Conservation (phyloP, 202 grass and related monocot species). For the Zoysia matrella region DNA sequence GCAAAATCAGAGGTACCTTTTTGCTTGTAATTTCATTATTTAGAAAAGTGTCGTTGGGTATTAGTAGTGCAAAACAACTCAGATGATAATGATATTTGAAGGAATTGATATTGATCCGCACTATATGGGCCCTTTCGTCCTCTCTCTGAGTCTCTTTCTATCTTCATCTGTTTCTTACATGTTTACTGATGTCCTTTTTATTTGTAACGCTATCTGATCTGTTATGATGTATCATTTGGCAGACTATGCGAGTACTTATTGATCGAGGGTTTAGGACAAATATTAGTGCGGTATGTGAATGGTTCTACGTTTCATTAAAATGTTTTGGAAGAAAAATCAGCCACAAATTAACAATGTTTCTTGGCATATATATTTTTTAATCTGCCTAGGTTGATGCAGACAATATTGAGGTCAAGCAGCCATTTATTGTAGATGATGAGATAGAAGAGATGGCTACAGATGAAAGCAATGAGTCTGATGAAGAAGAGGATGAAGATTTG, state of each 20-base stretch:
- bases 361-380: conserved; percentile 25
- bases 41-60: background rate
- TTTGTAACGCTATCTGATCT: conserved; percentile 29
- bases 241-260: conserved; percentile 65
- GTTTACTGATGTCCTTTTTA: background rate
- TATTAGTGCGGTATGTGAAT: conserved; percentile 52
- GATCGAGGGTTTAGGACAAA: conserved; percentile 51
- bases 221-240: conserved; percentile 48
- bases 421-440: conserved; percentile 73
- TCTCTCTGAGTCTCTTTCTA: background rate
- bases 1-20: conserved; percentile 69
- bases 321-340: conserved; percentile 12
- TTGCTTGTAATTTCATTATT: background rate
- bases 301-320: conserved; percentile 19
- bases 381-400: conserved; percentile 54
- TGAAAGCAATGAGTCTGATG: conserved; percentile 61
- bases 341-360: conserved; percentile 27
- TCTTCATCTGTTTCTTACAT: conserved; percentile 11
- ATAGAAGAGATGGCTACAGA: conserved; percentile 56
- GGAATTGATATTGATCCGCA: background rate
- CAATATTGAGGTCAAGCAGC: conserved; percentile 56
- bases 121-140: background rate
- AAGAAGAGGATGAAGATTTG: conserved; percentile 71
- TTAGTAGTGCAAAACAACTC: conserved; percentile 17
- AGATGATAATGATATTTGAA: conserved; percentile 13